Percentiles rank a stretch among this genome's conserved stretches.
These are phyloP conservation scores for Nicotiana attenuata DNA, from an alignment of 257 asterid species.

Conservation along the genomic window DNA sequence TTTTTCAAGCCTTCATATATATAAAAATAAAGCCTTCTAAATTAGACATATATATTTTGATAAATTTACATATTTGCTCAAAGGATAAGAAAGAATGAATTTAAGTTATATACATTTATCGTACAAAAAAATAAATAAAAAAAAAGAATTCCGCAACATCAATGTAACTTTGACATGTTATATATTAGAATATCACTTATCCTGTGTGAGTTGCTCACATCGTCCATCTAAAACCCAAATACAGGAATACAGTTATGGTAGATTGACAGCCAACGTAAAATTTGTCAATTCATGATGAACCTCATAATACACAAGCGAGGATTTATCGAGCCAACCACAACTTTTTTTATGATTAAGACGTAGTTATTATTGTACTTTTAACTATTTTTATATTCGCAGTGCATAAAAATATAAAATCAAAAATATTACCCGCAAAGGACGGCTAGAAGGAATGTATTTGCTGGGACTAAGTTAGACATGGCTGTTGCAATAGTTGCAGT, in stretches of 20 bases:
- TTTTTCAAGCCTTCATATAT: slow-evolving; percentile 44
- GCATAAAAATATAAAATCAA: neutral
- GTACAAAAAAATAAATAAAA: too few species aligned
- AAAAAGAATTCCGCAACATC: neutral
- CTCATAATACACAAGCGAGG: too few species aligned
- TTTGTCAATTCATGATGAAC: neutral
- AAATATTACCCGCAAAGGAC: slow-evolving; percentile 51
- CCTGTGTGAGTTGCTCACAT: too few species aligned
- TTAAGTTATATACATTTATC: too few species aligned
- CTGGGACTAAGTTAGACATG: slow-evolving; percentile 60
- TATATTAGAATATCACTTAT: too few species aligned
- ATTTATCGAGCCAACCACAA: too few species aligned
- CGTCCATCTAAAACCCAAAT: too few species aligned
- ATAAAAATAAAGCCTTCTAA: neutral
- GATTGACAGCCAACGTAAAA: too few species aligned
- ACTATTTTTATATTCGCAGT: neutral
- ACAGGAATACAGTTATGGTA: too few species aligned
- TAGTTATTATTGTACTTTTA: too few species aligned
- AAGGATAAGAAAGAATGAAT: neutral
- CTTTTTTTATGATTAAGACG: too few species aligned
- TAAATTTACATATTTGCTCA: neutral
- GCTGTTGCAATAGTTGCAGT: slow-evolving; percentile 87
- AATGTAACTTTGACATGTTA: neutral
- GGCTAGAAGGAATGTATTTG: slow-evolving; percentile 68
- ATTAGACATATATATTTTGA: neutral